Evolutionary conservation across 768 basidiomycete species (phyloP).

Genomic region (Phylloporus arenicola): DNA sequence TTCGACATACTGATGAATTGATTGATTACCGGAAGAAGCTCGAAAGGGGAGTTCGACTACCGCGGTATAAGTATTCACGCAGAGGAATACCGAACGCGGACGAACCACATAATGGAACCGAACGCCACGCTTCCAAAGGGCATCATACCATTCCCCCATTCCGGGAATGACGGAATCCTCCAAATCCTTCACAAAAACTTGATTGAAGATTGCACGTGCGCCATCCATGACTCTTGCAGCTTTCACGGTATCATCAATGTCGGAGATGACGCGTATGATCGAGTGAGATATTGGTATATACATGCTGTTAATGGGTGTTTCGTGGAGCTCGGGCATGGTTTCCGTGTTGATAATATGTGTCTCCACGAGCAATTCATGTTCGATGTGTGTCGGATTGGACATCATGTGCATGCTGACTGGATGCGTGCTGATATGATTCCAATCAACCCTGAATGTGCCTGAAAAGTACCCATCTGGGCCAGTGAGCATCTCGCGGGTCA

Average conservation of each 20-base stretch:
- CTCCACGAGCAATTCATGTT: slow-evolving; percentile 50
- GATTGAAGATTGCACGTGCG: slow-evolving; percentile 77
- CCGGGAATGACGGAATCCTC: slow-evolving; percentile 75
- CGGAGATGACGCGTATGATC: slow-evolving; percentile 77
- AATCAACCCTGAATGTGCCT: slow-evolving; percentile 53
- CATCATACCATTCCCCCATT: slow-evolving; percentile 74
- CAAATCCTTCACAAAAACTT: slow-evolving; percentile 86
- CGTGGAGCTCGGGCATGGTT: slow-evolving; percentile 38
- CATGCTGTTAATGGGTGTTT: slow-evolving; percentile 22
- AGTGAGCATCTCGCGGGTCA: slow-evolving; percentile 48
- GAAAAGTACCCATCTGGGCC: slow-evolving; percentile 71
- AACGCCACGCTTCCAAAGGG: slow-evolving; percentile 65
- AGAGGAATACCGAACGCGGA: slow-evolving; percentile 9
- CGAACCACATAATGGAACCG: slow-evolving; percentile 87
- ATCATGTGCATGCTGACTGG: slow-evolving; percentile 52
- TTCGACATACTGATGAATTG: slow-evolving; percentile 69
- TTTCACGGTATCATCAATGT: slow-evolving; percentile 86
- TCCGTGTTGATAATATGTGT: slow-evolving; percentile 41
- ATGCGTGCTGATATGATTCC: slow-evolving; percentile 64
- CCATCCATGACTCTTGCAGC: slow-evolving; percentile 70
- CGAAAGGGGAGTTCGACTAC: slow-evolving; percentile 86
- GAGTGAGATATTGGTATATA: slow-evolving; percentile 53
- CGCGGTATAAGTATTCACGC: slow-evolving; percentile 2
- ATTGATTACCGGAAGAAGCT: slow-evolving; percentile 71
- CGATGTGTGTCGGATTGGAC: slow-evolving; percentile 40